A percentile compares a stretch with the other conserved stretches of the same genome.
These are phyloP conservation scores for Iberis pinnata DNA, from an alignment of 345 rosid genomes.

Conservation along the genomic window DNA sequence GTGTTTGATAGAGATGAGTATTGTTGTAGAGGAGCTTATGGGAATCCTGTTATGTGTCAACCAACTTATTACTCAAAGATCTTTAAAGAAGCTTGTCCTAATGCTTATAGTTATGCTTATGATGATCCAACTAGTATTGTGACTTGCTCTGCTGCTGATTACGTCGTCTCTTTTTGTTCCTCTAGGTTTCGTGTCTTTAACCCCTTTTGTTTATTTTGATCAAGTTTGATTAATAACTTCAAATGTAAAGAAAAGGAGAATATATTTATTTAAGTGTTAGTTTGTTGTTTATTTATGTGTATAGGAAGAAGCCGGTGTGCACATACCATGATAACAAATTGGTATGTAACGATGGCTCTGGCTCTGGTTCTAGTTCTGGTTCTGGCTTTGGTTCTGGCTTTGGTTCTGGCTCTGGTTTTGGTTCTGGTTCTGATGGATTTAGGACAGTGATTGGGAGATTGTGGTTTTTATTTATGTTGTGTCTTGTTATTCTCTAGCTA, in stretches of 20 bases:
- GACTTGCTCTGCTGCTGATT: conserved; percentile 67
- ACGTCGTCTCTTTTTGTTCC: conserved; percentile 63
- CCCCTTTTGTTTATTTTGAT: too few relatives aligned
- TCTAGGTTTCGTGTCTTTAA: conserved; percentile 35
- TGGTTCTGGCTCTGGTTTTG: too few relatives aligned
- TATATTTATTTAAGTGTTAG: neutral
- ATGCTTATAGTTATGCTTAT: conserved; percentile 77
- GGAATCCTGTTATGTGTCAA: conserved; percentile 45
- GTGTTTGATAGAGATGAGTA: conserved; percentile 82
- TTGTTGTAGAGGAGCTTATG: conserved; percentile 66
- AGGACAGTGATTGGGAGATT: conserved; percentile 33
- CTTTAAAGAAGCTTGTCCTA: conserved; percentile 78
- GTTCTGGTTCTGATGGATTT: conserved; percentile 38
- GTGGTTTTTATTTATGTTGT: conserved; percentile 27
- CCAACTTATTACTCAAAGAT: conserved; percentile 72
- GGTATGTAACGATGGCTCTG: conserved; percentile 49
- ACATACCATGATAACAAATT: conserved; percentile 63
- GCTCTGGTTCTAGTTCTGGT: too few relatives aligned
- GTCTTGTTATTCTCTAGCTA: conserved; percentile 13
- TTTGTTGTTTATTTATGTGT: neutral
- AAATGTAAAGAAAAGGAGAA: too few relatives aligned
- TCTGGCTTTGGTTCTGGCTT: too few relatives aligned
- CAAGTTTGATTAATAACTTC: too few relatives aligned
- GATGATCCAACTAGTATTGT: conserved; percentile 78
- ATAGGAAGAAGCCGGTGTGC: conserved; percentile 57